A percentile compares a stretch with the other conserved stretches of the same genome.
Evolutionary conservation across 352 stramenopile genomes (phyloP).

Genomic region (Pythium sp.): DNA sequence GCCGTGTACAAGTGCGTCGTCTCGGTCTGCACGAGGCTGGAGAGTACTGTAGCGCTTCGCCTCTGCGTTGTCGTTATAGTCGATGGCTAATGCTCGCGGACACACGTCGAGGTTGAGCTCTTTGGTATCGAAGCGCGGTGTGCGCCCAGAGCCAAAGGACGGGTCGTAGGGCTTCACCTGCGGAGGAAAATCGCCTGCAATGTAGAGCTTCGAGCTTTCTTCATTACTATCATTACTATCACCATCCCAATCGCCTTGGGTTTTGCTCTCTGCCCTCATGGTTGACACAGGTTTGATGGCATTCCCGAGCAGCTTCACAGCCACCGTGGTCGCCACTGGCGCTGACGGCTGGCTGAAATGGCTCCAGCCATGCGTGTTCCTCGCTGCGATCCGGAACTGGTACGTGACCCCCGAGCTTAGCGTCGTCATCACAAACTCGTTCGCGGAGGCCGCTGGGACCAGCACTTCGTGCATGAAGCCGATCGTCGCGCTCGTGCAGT

Average conservation of each 20-base stretch:
- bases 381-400: conserved; percentile 79
- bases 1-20: conserved; percentile 50
- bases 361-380: conserved; percentile 64
- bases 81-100: conserved; percentile 23
- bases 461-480: conserved; percentile 57
- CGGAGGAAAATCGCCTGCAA: conserved; percentile 34
- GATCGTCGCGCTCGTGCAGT: conserved; percentile 48
- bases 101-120: conserved; percentile 39
- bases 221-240: neutral
- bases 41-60: conserved; percentile 41
- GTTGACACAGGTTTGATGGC: neutral
- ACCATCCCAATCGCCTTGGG: neutral
- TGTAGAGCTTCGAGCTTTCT: conserved; percentile 19
- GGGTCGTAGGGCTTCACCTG: conserved; percentile 48
- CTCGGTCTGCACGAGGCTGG: conserved; percentile 33
- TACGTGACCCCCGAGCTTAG: conserved; percentile 79
- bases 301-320: conserved; percentile 16
- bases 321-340: conserved; percentile 45
- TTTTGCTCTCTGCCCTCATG: neutral
- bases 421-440: conserved; percentile 41
- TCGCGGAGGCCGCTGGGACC: conserved; percentile 12
- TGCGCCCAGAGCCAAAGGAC: conserved; percentile 59
- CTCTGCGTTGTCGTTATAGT: conserved; percentile 10
- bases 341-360: conserved; percentile 67
- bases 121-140: conserved; percentile 58